phyloP scores from a whole-genome alignment of 192 early-diverging fungal species.

The Podila minutissima region DNA sequence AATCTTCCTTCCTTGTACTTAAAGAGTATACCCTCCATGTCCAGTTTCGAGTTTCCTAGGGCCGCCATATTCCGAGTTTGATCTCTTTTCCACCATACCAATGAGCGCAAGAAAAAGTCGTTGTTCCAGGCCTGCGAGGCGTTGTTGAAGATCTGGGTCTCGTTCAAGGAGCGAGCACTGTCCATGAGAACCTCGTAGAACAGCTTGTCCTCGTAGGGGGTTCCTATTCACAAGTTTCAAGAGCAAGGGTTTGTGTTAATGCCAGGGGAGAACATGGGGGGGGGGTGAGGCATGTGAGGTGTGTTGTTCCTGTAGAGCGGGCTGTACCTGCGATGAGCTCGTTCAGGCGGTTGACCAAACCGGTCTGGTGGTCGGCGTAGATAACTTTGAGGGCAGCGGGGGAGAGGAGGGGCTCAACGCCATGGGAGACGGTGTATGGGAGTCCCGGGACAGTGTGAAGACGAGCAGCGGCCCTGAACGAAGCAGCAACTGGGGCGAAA shows the following conservation, averaged over 20 bases:
- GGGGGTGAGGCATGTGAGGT: background rate
- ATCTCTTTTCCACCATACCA: slow-evolving; percentile 26
- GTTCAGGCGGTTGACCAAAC: slow-evolving; percentile 50
- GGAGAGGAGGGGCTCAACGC: slow-evolving; percentile 42
- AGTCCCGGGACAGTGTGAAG: slow-evolving; percentile 34
- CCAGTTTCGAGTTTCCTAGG: too few species aligned
- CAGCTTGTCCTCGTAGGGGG: slow-evolving; percentile 40
- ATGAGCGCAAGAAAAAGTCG: slow-evolving; percentile 55
- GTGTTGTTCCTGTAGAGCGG: background rate
- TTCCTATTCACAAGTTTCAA: slow-evolving; percentile 8
- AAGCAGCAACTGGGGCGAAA: slow-evolving; percentile 4
- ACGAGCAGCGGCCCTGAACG: slow-evolving; percentile 34
- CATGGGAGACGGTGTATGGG: slow-evolving; percentile 29
- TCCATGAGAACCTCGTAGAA: slow-evolving; percentile 47
- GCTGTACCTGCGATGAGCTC: slow-evolving; percentile 48
- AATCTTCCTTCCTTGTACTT: background rate
- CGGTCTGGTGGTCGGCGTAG: slow-evolving; percentile 46
- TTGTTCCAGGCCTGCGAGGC: slow-evolving; percentile 59
- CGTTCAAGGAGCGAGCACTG: slow-evolving; percentile 43
- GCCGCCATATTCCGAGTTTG: background rate
- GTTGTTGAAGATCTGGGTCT: slow-evolving; percentile 54
- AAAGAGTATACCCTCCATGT: background rate
- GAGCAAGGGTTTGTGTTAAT: background rate
- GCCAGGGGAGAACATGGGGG: background rate
- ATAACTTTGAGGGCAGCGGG: slow-evolving; percentile 40